Evolutionary conservation across 352 stramenopile genomes (phyloP).

Genomic region (Phytopythium helicoides): DNA sequence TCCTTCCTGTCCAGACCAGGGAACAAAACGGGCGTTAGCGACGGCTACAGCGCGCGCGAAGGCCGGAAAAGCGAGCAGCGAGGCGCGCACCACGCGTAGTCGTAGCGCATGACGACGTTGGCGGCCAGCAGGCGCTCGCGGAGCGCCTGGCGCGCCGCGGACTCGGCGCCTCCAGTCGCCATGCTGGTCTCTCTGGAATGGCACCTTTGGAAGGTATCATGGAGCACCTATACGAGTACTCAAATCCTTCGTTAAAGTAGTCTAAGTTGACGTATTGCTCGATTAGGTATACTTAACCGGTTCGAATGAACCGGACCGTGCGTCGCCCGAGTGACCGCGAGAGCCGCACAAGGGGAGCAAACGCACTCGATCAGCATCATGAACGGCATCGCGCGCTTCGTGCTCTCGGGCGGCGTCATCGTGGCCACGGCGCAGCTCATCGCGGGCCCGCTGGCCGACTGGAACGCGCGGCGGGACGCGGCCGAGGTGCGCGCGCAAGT

Average conservation of each 20-base stretch:
- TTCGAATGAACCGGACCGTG: not conserved
- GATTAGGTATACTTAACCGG: not conserved
- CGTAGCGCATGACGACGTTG: slow-evolving; percentile 79
- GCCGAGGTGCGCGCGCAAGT: slow-evolving; percentile 35
- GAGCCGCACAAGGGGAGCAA: too few species aligned
- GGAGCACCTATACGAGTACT: not conserved
- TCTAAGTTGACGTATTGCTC: not conserved
- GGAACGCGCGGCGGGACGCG: slow-evolving; percentile 71
- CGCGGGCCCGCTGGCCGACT: slow-evolving; percentile 62
- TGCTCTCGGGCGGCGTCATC: slow-evolving; percentile 68
- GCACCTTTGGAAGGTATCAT: not conserved
- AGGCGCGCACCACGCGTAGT: slow-evolving; percentile 70
- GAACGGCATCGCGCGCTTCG: slow-evolving; percentile 73
- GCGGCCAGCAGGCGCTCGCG: slow-evolving; percentile 49
- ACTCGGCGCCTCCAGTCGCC: slow-evolving; percentile 7
- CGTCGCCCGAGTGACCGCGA: too few species aligned
- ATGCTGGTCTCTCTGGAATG: slow-evolving; percentile 2
- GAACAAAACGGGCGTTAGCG: not conserved
- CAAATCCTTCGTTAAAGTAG: not conserved
- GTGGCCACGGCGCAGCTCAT: slow-evolving; percentile 68
- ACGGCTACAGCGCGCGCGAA: slow-evolving; percentile 6
- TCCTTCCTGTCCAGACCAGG: slow-evolving; percentile 42
- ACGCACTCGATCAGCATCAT: slow-evolving; percentile 17
- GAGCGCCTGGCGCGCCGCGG: slow-evolving; percentile 23
- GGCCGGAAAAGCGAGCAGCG: not conserved